These are phyloP conservation scores for Termitomyces sp. DNA, from an alignment of 768 basidiomycete genomes.

Conservation along the genomic window DNA sequence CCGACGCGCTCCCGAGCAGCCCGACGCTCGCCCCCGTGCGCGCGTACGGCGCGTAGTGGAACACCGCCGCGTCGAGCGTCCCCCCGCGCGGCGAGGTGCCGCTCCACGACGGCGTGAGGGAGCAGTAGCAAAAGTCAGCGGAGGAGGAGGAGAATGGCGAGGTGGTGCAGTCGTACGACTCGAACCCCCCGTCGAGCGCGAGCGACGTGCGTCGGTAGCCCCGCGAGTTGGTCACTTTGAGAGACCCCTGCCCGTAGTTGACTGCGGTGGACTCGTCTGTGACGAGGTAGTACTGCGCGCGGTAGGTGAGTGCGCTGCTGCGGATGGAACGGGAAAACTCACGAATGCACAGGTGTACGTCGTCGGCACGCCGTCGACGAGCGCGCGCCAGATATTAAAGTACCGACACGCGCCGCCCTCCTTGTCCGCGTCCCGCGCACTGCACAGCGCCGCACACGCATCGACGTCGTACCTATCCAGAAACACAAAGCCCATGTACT, in stretches of 20 bases:
- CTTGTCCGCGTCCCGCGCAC: slow-evolving; percentile 36
- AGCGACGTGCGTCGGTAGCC: slow-evolving; percentile 40
- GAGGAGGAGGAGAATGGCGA: too few relatives aligned
- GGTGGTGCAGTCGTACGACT: slow-evolving; percentile 18
- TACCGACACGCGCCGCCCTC: slow-evolving; percentile 44
- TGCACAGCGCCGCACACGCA: slow-evolving; percentile 43
- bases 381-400: slow-evolving; percentile 53
- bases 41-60: slow-evolving; percentile 37
- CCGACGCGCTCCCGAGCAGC: slow-evolving; percentile 36
- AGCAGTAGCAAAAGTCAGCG: slow-evolving; percentile 37
- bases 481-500: slow-evolving; percentile 54
- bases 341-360: slow-evolving; percentile 51
- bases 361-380: slow-evolving; percentile 41
- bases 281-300: slow-evolving; percentile 37
- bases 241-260: slow-evolving; percentile 43
- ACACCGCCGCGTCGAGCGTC: slow-evolving; percentile 38
- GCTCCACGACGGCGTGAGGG: slow-evolving; percentile 36
- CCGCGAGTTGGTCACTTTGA: slow-evolving; percentile 43
- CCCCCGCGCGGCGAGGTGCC: slow-evolving; percentile 34
- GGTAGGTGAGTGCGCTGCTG: neutral
- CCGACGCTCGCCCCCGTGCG: slow-evolving; percentile 36
- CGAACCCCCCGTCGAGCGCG: slow-evolving; percentile 41
- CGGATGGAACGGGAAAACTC: slow-evolving; percentile 17
- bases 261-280: slow-evolving; percentile 42
- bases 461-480: slow-evolving; percentile 43